phyloP scores from a whole-genome alignment of 2,329 filamentous ascomycete genomes.

The Monosporascus sp. region DNA sequence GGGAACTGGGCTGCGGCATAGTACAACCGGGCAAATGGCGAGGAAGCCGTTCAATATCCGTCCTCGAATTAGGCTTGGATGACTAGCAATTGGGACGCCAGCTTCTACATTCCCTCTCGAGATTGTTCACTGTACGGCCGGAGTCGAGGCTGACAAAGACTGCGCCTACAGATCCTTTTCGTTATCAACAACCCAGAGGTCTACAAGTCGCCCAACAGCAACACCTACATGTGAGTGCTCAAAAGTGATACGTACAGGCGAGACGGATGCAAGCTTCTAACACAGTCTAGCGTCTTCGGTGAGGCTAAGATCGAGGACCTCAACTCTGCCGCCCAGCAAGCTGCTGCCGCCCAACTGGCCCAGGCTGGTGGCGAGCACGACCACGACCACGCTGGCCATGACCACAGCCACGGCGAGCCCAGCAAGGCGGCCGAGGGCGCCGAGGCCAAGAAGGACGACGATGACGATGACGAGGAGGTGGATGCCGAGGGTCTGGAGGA shows the following conservation, averaged over 20 bases:
- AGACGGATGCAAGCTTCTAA: background rate
- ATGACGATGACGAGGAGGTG: conserved; percentile 92
- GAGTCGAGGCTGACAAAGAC: conserved; percentile 1
- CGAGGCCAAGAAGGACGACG: conserved; percentile 70
- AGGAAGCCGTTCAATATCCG: background rate
- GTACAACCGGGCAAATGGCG: background rate
- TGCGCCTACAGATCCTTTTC: conserved; percentile 75
- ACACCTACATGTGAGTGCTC: conserved; percentile 92
- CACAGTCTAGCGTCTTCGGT: conserved; percentile 76
- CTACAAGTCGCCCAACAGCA: conserved; percentile 98
- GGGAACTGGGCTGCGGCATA: no score
- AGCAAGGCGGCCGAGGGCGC: conserved; percentile 55
- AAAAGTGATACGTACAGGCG: background rate
- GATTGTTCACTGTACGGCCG: background rate
- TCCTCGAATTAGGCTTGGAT: no score
- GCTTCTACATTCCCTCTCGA: background rate
- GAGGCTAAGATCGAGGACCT: conserved; percentile 99
- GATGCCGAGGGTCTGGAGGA: conserved; percentile 92
- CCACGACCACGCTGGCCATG: conserved; percentile 53
- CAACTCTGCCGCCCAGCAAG: conserved; percentile 95
- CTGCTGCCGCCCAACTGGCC: conserved; percentile 91
- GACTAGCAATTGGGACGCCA: no score
- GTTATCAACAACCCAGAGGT: conserved; percentile 99
- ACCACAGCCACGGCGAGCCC: conserved; percentile 68
- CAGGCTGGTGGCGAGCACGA: conserved; percentile 59